phyloP scores from a whole-genome alignment of 2,329 filamentous ascomycete genomes.

The Talaromyces sp. region DNA sequence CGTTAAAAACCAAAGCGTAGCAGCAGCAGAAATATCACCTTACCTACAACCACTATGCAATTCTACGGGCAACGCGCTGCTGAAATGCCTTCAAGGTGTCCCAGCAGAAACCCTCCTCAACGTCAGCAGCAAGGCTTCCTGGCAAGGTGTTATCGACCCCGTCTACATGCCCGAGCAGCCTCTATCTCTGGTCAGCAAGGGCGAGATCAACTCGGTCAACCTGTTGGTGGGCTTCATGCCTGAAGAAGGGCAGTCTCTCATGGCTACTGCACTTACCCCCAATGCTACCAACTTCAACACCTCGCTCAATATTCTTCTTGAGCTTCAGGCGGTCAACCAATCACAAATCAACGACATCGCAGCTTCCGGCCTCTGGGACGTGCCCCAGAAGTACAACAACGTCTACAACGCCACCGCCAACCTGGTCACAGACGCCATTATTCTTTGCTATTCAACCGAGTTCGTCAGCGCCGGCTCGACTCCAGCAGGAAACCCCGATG shows the following conservation, averaged over 20 bases:
- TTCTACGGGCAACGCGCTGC: constrained; percentile 1
- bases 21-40: constrained; percentile 1
- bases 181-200: constrained; percentile 1
- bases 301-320: not conserved
- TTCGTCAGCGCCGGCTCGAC: constrained; percentile 7
- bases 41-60: constrained; percentile 5
- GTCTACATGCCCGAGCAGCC: constrained; percentile 9
- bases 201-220: constrained; percentile 6
- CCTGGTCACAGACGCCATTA: constrained; percentile 7
- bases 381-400: constrained; percentile 5
- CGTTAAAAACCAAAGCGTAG: not conserved
- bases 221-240: constrained; percentile 11
- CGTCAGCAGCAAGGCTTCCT: constrained; percentile 3
- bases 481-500: not conserved
- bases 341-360: constrained; percentile 1
- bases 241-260: constrained; percentile 11
- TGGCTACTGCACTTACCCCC: constrained; percentile 2
- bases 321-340: not conserved
- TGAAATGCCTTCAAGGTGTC: constrained; percentile 4
- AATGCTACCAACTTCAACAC: constrained; percentile 5
- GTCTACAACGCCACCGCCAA: constrained; percentile 10
- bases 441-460: constrained; percentile 6
- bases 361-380: constrained; percentile 6
- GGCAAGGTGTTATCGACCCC: constrained; percentile 9
- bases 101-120: constrained; percentile 9